phyloP scores from a whole-genome alignment of 1,284 basidiomycete genomes.

The Ceratorhiza oryzae-sativae region DNA sequence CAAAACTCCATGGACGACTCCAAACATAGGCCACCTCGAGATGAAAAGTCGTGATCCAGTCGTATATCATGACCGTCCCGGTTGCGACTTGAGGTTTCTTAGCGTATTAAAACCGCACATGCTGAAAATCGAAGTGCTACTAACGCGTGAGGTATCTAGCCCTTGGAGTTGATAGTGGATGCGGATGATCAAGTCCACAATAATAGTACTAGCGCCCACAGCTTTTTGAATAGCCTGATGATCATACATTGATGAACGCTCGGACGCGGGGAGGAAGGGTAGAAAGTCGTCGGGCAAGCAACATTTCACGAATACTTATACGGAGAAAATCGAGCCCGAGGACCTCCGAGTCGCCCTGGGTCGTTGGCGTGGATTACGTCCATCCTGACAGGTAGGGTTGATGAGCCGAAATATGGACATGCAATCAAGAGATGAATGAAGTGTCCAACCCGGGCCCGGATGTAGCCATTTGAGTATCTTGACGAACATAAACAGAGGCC shows the following conservation, averaged over 20 bases:
- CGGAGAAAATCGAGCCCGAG: neutral
- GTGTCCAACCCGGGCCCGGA: neutral
- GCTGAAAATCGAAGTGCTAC: neutral
- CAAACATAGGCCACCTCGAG: constrained; percentile 1
- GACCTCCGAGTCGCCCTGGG: neutral
- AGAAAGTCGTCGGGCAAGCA: neutral
- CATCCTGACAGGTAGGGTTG: neutral
- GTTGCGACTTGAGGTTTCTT: neutral
- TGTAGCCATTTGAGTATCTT: neutral
- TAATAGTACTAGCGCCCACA: neutral
- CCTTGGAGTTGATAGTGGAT: neutral
- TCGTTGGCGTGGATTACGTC: neutral
- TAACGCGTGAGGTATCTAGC: neutral
- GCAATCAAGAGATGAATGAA: neutral
- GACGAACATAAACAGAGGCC: no score
- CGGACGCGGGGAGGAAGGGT: neutral
- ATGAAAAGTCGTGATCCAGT: constrained; percentile 3
- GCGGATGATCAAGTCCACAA: neutral
- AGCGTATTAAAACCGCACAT: neutral
- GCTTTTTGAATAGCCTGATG: neutral
- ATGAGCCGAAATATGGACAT: neutral
- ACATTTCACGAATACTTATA: neutral
- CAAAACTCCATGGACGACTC: constrained; percentile 16
- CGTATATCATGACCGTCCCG: constrained; percentile 11
- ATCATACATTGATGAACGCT: neutral